Evolutionary conservation across 2,329 filamentous ascomycete genomes (phyloP).

Genomic region (Ceratocystiopsis brevicomis): DNA sequence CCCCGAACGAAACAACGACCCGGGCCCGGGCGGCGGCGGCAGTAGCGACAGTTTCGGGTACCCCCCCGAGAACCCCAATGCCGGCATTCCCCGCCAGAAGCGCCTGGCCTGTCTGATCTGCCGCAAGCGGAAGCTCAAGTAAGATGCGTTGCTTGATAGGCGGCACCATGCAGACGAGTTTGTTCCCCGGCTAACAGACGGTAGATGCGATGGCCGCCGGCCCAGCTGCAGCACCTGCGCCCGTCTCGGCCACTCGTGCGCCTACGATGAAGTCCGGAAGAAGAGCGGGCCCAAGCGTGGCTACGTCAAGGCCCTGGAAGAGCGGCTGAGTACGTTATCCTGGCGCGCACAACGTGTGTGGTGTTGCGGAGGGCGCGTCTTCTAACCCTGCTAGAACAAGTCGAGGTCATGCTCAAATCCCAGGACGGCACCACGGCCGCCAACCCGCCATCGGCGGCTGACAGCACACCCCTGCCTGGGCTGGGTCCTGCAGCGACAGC

Average conservation of each 20-base stretch:
- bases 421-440: slow-evolving; percentile 30
- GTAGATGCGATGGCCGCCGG: slow-evolving; percentile 48
- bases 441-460: neutral
- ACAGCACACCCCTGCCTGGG: too few species aligned
- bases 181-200: too few species aligned
- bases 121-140: slow-evolving; percentile 77
- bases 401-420: slow-evolving; percentile 74
- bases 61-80: slow-evolving; percentile 21
- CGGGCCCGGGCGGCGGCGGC: slow-evolving; percentile 6
- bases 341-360: slow-evolving; percentile 14
- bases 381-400: slow-evolving; percentile 45
- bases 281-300: slow-evolving; percentile 91
- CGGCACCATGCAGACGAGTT: too few species aligned
- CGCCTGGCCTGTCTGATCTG: slow-evolving; percentile 90
- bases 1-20: slow-evolving; percentile 1
- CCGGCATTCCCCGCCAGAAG: slow-evolving; percentile 59
- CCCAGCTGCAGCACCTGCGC: slow-evolving; percentile 81
- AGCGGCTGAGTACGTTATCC: slow-evolving; percentile 56
- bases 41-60: slow-evolving; percentile 1
- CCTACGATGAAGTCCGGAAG: slow-evolving; percentile 79
- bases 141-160: too few species aligned
- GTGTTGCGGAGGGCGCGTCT: neutral
- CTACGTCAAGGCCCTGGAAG: slow-evolving; percentile 86
- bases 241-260: slow-evolving; percentile 68
- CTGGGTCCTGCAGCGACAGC: neutral